A percentile compares a stretch with the other conserved stretches of the same genome.
Conservation (phyloP, 2,329 filamentous ascomycete species). For the Epichloe amarillans region DNA sequence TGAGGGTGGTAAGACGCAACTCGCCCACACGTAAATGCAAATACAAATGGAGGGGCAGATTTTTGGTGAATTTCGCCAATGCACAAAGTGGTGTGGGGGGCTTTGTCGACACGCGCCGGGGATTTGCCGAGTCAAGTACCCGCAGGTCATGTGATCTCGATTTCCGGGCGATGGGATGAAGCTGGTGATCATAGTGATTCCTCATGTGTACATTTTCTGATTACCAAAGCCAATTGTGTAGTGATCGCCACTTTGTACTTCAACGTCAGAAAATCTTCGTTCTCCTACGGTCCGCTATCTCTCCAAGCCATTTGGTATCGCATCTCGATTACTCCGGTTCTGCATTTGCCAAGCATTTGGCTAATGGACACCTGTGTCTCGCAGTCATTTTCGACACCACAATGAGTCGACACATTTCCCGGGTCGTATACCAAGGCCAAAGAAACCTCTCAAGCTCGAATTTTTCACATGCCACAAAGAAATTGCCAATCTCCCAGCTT, state of each 20-base stretch:
- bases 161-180: neutral
- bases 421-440: constrained; percentile 12
- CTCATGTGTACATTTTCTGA: too few species aligned
- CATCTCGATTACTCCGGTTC: neutral
- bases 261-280: neutral
- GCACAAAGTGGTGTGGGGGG: constrained; percentile 24
- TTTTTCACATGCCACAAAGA: constrained; percentile 5
- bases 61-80: constrained; percentile 29
- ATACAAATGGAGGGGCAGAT: constrained; percentile 26
- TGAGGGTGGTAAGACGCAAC: constrained; percentile 4
- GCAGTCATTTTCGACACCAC: constrained; percentile 2
- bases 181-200: neutral
- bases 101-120: constrained; percentile 15
- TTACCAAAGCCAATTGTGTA: neutral
- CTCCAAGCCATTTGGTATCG: neutral
- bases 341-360: neutral
- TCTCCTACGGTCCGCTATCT: neutral
- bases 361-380: too few species aligned
- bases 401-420: constrained; percentile 16
- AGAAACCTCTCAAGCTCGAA: constrained; percentile 8
- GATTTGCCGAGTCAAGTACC: constrained; percentile 17
- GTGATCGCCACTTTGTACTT: neutral
- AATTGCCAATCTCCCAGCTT: constrained; percentile 8
- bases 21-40: constrained; percentile 8
- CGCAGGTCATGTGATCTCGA: constrained; percentile 23